phyloP scores from a whole-genome alignment of 768 basidiomycete species.

The Gautieria morchelliformis region DNA sequence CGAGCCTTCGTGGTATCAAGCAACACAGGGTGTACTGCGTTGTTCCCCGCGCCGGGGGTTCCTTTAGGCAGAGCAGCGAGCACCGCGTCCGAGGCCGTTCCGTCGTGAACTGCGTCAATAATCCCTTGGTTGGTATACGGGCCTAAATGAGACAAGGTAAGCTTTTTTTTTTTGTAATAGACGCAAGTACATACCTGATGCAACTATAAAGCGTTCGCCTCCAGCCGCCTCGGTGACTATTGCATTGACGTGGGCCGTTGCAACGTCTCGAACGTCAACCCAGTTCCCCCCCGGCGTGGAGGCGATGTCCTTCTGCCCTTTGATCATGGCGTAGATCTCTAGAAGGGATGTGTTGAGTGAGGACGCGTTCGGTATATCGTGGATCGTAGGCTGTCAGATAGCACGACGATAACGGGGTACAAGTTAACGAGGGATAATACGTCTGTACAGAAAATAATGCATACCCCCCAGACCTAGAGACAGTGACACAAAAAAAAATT shows the following conservation, averaged over 20 bases:
- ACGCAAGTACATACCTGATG: no score
- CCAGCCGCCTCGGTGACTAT: no score
- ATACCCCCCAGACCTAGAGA: background rate
- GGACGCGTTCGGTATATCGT: conserved; percentile 26
- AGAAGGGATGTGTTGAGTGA: conserved; percentile 27
- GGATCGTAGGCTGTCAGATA: conserved; percentile 22
- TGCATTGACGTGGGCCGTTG: conserved; percentile 34
- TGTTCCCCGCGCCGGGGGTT: no score
- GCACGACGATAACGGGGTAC: background rate
- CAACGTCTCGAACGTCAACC: conserved; percentile 49
- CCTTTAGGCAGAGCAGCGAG: no score
- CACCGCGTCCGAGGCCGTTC: no score
- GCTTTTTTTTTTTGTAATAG: no score
- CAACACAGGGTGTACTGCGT: no score
- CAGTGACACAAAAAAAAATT: background rate
- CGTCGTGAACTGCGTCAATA: no score
- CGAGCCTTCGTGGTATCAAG: no score
- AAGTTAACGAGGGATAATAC: background rate
- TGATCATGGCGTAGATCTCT: conserved; percentile 5
- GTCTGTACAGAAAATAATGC: background rate
- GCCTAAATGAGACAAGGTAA: no score
- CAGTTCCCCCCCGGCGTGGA: conserved; percentile 22
- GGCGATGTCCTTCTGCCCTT: background rate
- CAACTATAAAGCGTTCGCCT: no score
- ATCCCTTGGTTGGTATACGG: no score